Evolutionary conservation across 2,329 filamentous ascomycete genomes (phyloP), one percentile per base, ranked within the genome.

Genomic region (Colletotrichum orchidophilum): DNA sequence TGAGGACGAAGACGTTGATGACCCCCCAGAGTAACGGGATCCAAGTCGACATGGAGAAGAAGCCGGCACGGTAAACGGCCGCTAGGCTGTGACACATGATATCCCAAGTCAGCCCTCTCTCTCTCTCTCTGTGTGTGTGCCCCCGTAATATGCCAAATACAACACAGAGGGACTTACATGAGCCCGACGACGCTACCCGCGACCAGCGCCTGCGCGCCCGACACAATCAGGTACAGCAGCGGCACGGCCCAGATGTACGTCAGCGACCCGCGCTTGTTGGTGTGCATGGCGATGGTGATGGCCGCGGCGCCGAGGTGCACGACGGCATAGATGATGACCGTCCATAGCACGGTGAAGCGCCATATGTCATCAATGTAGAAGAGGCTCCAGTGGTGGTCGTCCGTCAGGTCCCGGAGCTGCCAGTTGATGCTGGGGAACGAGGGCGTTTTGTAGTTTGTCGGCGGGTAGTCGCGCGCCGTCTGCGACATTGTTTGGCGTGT

Each of bases 41-140:
- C 95, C 95, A 97, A 0, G 95, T 97, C 55, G 94, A 96, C 94
- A 97, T 96, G 76, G 91, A 87, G 79, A 96, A 97, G 81, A 92
- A 94, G 53, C 94, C 95, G 2, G 92, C 89, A 75, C 91, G 89
- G 78, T 97, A 97, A 42, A 96, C 89, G 9, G 92, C 93, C 13
- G 93, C 94, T 24, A 97, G 84, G 59, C 93, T 95, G 18, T 11
- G 5, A 1, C 11, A n/a, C 66, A 78, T n/a, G n/a, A 75, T 42
- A 67, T 50, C 73, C 33, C 73, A 55, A n/a, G 35, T 62, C 18
- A 64, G 39, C 46, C 42, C n/a, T 24, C 15, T 27, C 8, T 35
- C 26, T 27, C 21, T 35, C 18, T 27, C 39, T 46, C 39, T 46
- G 4, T 15, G 35, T 15, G 5, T 0, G 15, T 39, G 18, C 39